A percentile compares a stretch with the other conserved stretches of the same genome.
Conservation (phyloP, 768 basidiomycete species). For the Trametes meyenii region DNA sequence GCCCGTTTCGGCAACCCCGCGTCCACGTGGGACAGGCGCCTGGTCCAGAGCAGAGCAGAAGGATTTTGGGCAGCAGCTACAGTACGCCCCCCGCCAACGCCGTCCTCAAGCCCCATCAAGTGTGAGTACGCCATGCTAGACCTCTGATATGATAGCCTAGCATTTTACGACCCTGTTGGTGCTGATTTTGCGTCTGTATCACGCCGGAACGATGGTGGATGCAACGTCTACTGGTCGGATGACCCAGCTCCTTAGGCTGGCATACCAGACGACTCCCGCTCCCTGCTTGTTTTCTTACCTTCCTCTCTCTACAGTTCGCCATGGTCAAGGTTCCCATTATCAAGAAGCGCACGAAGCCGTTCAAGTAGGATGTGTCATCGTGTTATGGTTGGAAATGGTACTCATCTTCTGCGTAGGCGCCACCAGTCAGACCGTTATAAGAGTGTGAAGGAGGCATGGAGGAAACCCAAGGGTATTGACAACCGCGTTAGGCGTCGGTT, state of each 20-base stretch:
- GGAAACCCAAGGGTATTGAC: conserved; percentile 99
- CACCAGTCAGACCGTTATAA: conserved; percentile 99
- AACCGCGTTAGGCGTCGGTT: conserved; percentile 95
- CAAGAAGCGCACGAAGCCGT: conserved; percentile 96
- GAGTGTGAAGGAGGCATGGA: conserved; percentile 97
- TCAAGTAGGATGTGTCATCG: conserved; percentile 71
- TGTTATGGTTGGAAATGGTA: background rate
- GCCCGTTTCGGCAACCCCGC: conserved; percentile 4
- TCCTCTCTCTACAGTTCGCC: conserved; percentile 32
- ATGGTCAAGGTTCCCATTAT: conserved; percentile 72
- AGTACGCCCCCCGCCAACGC: conserved; percentile 32
- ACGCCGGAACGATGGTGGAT: conserved; percentile 27
- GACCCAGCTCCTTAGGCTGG: conserved; percentile 19
- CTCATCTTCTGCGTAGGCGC: conserved; percentile 56
- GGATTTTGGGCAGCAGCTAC: conserved; percentile 23
- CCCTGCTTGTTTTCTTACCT: conserved; percentile 7
- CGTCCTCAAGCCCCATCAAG: conserved; percentile 52
- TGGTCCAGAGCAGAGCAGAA: conserved; percentile 5
- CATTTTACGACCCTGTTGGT: conserved; percentile 23
- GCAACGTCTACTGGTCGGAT: conserved; percentile 26
- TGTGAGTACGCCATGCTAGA: conserved; percentile 49
- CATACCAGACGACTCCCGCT: conserved; percentile 12
- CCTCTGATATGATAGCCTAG: conserved; percentile 19
- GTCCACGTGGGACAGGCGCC: conserved; percentile 16
- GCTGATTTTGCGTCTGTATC: conserved; percentile 10